These are phyloP conservation scores for Trichoderma virens DNA, from an alignment of 495 filamentous ascomycete genomes.

Conservation along the genomic window DNA sequence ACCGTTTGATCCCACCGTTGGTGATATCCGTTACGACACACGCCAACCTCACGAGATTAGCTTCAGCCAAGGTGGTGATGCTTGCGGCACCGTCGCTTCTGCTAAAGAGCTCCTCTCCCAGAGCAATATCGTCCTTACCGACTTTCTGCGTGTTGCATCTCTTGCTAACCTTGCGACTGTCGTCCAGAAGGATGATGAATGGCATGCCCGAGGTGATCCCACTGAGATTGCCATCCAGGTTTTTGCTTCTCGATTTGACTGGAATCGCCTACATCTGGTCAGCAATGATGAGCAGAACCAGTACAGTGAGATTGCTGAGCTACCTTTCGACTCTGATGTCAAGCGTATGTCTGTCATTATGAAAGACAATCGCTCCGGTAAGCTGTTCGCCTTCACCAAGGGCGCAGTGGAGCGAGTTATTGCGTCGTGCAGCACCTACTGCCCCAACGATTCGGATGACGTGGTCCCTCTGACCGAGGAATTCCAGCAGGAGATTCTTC, in stretches of 20 bases:
- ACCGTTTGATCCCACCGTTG: constrained; percentile 48
- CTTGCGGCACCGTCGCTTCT: constrained; percentile 16
- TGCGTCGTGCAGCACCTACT: constrained; percentile 41
- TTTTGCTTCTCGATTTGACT: constrained; percentile 55
- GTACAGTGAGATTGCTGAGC: constrained; percentile 53
- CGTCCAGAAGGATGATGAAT: constrained; percentile 38
- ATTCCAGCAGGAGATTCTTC: constrained; percentile 41
- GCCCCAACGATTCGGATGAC: constrained; percentile 27
- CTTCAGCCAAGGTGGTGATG: constrained; percentile 4
- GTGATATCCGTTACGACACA: constrained; percentile 39
- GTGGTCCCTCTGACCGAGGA: constrained; percentile 32
- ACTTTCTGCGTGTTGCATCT: constrained; percentile 53
- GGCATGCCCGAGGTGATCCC: constrained; percentile 59
- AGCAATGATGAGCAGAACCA: constrained; percentile 37
- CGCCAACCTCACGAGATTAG: constrained; percentile 23
- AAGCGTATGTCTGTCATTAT: constrained; percentile 66
- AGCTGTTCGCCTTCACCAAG: constrained; percentile 51
- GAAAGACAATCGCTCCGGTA: constrained; percentile 26
- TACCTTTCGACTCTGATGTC: constrained; percentile 59
- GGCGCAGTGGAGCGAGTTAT: constrained; percentile 59
- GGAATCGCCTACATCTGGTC: constrained; percentile 42
- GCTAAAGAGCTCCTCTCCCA: constrained; percentile 22
- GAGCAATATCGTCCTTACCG: constrained; percentile 33
- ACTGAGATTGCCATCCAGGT: constrained; percentile 68
- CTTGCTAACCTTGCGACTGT: constrained; percentile 61